Evolutionary conservation across 345 rosid species (phyloP).

Genomic region (Microcos paniculata): DNA sequence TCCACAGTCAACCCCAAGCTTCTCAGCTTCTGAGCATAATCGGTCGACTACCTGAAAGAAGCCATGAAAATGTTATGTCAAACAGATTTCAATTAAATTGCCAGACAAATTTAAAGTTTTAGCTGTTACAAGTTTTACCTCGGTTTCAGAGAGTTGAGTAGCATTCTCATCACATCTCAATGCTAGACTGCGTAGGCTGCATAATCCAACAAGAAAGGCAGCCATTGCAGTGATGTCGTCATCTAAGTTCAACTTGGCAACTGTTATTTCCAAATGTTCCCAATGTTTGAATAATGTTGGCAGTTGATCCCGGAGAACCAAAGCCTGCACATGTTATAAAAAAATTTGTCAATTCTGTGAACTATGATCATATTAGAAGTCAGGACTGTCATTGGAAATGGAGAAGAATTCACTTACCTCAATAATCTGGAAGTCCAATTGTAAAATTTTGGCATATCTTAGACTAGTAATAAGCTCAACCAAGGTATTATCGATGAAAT

Average conservation of each 20-base stretch:
- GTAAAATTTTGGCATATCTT: constrained; percentile 2
- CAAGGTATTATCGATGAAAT: not conserved
- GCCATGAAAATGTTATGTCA: constrained; percentile 32
- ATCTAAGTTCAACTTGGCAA: not conserved
- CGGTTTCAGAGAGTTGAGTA: not conserved
- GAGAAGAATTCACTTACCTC: not conserved
- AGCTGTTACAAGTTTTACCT: not conserved
- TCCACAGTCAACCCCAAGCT: not conserved
- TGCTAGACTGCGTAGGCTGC: not conserved
- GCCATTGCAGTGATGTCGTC: not conserved
- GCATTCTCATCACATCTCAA: not conserved
- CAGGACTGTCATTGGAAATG: not conserved
- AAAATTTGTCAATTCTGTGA: not conserved
- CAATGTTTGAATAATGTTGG: not conserved
- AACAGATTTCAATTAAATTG: no score
- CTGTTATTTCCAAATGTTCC: not conserved
- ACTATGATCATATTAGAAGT: not conserved
- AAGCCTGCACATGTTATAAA: not conserved
- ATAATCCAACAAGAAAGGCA: not conserved
- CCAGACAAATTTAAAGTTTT: no score
- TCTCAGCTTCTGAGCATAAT: not conserved
- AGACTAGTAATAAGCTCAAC: not conserved
- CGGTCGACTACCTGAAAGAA: no score
- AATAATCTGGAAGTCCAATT: not conserved
- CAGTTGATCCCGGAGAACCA: not conserved